Evolutionary conservation across 177 flowering plant genomes (phyloP), one percentile per base, ranked within the genome.

Genomic region (Vitis hybrid): DNA sequence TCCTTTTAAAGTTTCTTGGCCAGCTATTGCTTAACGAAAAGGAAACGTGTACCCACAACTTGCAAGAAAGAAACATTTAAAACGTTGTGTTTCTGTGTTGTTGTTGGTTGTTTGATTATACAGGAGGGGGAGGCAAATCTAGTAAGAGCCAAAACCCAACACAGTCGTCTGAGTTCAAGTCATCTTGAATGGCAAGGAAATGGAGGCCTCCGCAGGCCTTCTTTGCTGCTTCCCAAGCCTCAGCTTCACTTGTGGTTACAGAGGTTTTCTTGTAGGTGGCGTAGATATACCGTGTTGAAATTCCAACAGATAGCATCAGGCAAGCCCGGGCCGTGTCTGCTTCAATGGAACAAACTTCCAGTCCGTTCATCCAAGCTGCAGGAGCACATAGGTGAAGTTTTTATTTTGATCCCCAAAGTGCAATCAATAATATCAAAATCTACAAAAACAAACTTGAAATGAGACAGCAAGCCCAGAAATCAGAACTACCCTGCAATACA

Each of bases 191-290:
- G 55, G 99, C 98, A 52, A 93, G 94, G 72, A 91, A 95, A 84
- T 95, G 98, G 67, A 95, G 77, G 58, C 99, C 99, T 68, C 98
- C 96, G 72, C 97, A 79, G 6, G 86, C 85, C 79, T 89, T 95
- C 83, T 95, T 93, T 57, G 99, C 96, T 66, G 88, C 93, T 82
- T 93, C 99, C 99, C 98, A 93, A 69, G 97, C 97, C 79, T 95
- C 98, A 63, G 98, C 90, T 79, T 95, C 99, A 59, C 74, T 79
- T 3, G 90, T 91, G 17, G 90, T 85, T 17, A 72, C 86, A 0
- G 88, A 75, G 52, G 83, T 84, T 78, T 89, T 95, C 81, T 81
- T 84, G 57, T 91, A 93, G 11, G 86, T 85, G 53, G 94, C 97
- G 63, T 93, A 95, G 8, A 86, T 57, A 66, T 95, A 95, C 13